Percentiles rank a stretch among this genome's conserved stretches.
phyloP scores from a whole-genome alignment of 495 filamentous ascomycete genomes.

The Daldinia vernicosa region DNA sequence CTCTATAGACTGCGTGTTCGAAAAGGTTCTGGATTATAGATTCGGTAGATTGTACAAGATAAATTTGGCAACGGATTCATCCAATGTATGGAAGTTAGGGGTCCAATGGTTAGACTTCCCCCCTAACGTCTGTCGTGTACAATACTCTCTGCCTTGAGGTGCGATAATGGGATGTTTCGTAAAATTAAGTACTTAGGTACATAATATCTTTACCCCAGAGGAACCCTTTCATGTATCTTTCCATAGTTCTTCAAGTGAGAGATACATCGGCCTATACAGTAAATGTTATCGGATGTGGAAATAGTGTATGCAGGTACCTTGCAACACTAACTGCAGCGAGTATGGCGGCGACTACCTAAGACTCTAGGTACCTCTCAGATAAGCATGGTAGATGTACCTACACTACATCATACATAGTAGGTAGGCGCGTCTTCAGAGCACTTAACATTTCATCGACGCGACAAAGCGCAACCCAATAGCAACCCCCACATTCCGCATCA shows the following conservation, averaged over 20 bases:
- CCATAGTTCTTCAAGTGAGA: neutral
- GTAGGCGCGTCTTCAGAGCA: conserved; percentile 29
- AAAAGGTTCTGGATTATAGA: conserved; percentile 17
- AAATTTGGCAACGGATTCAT: conserved; percentile 20
- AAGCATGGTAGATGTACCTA: neutral
- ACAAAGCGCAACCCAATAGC: neutral
- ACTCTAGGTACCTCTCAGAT: neutral
- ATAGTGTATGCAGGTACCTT: conserved; percentile 1
- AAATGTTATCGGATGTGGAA: neutral
- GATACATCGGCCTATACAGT: neutral
- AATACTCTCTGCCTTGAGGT: neutral
- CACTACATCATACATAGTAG: conserved; percentile 1
- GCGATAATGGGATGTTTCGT: conserved; percentile 2
- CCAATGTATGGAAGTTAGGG: neutral
- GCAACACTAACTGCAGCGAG: neutral
- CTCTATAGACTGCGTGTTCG: neutral
- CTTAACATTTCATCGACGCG: conserved; percentile 19
- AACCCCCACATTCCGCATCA: conserved; percentile 25
- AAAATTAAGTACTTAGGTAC: neutral
- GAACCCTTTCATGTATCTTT: neutral
- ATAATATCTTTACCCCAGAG: neutral
- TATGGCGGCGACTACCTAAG: neutral
- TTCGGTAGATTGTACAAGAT: conserved; percentile 9
- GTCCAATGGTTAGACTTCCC: neutral
- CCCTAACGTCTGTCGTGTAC: neutral